Conservation (phyloP, 2,329 filamentous ascomycete species). For the Botrytis hyacinthi region DNA sequence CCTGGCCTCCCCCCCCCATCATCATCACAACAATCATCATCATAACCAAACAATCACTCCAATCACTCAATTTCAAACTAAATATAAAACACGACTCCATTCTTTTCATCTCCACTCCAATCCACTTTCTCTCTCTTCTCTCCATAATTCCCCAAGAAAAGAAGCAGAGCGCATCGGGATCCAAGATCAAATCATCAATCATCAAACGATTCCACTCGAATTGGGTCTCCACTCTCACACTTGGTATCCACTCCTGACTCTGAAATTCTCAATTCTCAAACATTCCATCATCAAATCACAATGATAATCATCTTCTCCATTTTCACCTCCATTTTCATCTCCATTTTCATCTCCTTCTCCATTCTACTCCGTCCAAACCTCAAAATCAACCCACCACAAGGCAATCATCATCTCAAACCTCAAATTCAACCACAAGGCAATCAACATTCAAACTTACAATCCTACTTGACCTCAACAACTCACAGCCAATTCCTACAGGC, state of each 20-base stretch:
- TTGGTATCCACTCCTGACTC: neutral
- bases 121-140: neutral
- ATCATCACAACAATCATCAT: neutral
- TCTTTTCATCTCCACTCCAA: neutral
- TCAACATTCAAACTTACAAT: neutral
- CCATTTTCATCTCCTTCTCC: too few relatives aligned
- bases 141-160: neutral
- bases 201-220: neutral
- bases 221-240: neutral
- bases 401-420: neutral
- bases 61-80: neutral
- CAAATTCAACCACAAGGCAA: neutral
- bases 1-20: neutral
- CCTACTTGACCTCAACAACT: neutral
- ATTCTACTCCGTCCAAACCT: neutral
- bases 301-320: neutral
- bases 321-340: neutral
- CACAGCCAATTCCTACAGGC: neutral
- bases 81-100: conserved; percentile 5
- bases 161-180: neutral
- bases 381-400: neutral
- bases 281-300: neutral
- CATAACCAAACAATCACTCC: neutral
- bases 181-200: neutral
- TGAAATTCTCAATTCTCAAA: neutral